These are phyloP conservation scores for Poa annua DNA, from an alignment of 176 grass and related monocot species.

Conservation along the genomic window DNA sequence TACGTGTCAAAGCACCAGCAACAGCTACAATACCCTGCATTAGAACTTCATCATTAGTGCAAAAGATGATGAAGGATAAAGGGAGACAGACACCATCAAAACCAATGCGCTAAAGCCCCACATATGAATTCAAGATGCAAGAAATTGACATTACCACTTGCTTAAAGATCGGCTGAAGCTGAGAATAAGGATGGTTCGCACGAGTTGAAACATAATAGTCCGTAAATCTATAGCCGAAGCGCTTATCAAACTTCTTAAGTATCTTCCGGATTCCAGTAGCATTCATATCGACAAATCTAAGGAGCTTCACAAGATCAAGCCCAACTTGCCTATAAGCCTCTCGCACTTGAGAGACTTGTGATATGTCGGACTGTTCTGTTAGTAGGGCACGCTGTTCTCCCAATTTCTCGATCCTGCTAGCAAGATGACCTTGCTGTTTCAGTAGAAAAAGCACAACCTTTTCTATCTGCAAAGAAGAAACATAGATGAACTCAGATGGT, in stretches of 20 bases:
- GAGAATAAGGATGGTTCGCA: conserved; percentile 90
- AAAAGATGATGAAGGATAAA: background rate
- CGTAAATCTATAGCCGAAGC: conserved; percentile 75
- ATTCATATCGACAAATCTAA: conserved; percentile 90
- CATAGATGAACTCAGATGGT: conserved; percentile 11
- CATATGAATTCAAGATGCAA: conserved; percentile 5
- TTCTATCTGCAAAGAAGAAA: conserved; percentile 68
- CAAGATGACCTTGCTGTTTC: conserved; percentile 83
- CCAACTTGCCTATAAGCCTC: conserved; percentile 75
- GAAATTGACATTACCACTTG: conserved; percentile 78
- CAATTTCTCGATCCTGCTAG: conserved; percentile 76
- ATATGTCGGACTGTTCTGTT: conserved; percentile 51
- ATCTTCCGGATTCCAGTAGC: conserved; percentile 95
- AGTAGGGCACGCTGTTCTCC: conserved; percentile 52
- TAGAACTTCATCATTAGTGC: conserved; percentile 24
- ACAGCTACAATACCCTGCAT: conserved; percentile 90
- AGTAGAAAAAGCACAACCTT: conserved; percentile 92
- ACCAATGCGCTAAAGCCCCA: background rate
- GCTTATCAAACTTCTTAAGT: conserved; percentile 95
- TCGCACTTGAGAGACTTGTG: conserved; percentile 56
- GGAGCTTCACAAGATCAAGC: conserved; percentile 78
- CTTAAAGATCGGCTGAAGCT: conserved; percentile 92
- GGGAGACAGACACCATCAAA: background rate
- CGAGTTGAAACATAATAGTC: conserved; percentile 91
- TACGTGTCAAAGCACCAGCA: conserved; percentile 85